Conservation (phyloP, 768 basidiomycete genomes). For the Suillus subalutaceus region DNA sequence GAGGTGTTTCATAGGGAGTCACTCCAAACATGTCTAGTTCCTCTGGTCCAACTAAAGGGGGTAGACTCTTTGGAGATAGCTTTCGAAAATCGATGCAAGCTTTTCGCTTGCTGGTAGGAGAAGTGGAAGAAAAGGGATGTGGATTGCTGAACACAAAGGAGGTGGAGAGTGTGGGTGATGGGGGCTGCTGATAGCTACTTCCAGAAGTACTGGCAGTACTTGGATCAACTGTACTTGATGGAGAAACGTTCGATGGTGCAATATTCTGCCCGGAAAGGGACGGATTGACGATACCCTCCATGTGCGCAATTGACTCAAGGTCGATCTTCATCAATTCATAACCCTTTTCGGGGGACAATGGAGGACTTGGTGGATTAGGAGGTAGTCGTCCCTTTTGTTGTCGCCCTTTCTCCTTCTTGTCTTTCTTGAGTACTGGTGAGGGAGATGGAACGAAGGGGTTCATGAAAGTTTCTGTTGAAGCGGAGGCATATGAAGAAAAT, state of each 20-base stretch:
- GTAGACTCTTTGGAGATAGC: conserved; percentile 55
- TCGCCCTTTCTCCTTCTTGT: conserved; percentile 36
- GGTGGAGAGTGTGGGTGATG: conserved; percentile 39
- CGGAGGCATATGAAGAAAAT: conserved; percentile 11
- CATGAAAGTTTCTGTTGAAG: conserved; percentile 1
- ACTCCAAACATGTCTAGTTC: conserved; percentile 13
- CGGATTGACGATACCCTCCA: conserved; percentile 80
- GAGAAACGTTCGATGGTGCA: conserved; percentile 24
- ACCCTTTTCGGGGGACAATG: conserved; percentile 24
- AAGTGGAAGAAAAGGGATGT: conserved; percentile 34
- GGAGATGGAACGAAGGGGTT: conserved; percentile 16
- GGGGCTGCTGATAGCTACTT: conserved; percentile 38
- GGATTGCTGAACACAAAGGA: conserved; percentile 35
- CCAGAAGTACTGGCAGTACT: conserved; percentile 43
- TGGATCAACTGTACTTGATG: conserved; percentile 22
- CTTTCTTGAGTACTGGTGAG: conserved; percentile 30
- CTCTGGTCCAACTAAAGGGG: conserved; percentile 18
- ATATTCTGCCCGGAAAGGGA: conserved; percentile 12
- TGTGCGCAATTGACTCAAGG: conserved; percentile 47
- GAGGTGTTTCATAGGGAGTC: conserved; percentile 27
- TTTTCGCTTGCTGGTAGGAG: conserved; percentile 25
- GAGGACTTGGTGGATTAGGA: conserved; percentile 25
- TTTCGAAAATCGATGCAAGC: conserved; percentile 36
- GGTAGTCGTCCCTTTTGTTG: conserved; percentile 21
- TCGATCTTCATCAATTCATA: conserved; percentile 23